Conservation (phyloP, 2,329 filamentous ascomycete genomes). For the Domatiomyces globalis region DNA sequence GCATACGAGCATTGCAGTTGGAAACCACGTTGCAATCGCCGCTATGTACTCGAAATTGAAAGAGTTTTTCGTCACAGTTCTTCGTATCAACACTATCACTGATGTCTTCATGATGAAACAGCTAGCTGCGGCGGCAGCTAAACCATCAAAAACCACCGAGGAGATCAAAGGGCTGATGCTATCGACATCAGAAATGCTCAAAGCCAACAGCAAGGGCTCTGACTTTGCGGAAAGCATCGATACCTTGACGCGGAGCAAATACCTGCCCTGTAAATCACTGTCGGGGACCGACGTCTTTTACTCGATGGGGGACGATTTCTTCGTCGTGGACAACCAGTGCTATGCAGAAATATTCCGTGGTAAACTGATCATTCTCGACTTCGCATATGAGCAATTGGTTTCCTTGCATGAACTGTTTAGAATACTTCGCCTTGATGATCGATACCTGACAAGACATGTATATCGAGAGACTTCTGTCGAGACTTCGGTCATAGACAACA, state of each 20-base stretch:
- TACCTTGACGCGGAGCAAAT: slow-evolving; percentile 3
- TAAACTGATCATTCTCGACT: slow-evolving; percentile 5
- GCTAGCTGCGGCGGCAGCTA: slow-evolving; percentile 4
- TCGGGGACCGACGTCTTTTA: slow-evolving; percentile 1
- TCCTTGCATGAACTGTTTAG: slow-evolving; percentile 6
- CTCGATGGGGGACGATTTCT: slow-evolving; percentile 4
- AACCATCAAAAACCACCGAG: slow-evolving; percentile 1
- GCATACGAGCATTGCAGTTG: slow-evolving; percentile 6
- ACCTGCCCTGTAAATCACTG: slow-evolving; percentile 5
- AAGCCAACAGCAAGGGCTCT: background rate
- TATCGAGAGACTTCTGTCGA: slow-evolving; percentile 1
- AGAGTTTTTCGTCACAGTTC: slow-evolving; percentile 6
- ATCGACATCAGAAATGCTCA: slow-evolving; percentile 2
- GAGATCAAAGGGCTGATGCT: slow-evolving; percentile 7
- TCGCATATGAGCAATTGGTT: slow-evolving; percentile 6
- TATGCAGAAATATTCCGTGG: slow-evolving; percentile 5
- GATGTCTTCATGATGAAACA: slow-evolving; percentile 8
- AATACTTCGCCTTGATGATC: slow-evolving; percentile 6
- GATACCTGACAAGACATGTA: slow-evolving; percentile 6
- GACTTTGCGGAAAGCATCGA: slow-evolving; percentile 6
- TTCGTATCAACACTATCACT: slow-evolving; percentile 6
- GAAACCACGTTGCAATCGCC: slow-evolving; percentile 5
- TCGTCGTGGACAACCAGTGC: slow-evolving; percentile 6
- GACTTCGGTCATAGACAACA: slow-evolving; percentile 1
- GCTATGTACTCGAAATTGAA: slow-evolving; percentile 3